Percentiles rank a stretch among this genome's conserved stretches.
phyloP scores from a whole-genome alignment of 495 filamentous ascomycete genomes.

The Lepidopterella palustris region DNA sequence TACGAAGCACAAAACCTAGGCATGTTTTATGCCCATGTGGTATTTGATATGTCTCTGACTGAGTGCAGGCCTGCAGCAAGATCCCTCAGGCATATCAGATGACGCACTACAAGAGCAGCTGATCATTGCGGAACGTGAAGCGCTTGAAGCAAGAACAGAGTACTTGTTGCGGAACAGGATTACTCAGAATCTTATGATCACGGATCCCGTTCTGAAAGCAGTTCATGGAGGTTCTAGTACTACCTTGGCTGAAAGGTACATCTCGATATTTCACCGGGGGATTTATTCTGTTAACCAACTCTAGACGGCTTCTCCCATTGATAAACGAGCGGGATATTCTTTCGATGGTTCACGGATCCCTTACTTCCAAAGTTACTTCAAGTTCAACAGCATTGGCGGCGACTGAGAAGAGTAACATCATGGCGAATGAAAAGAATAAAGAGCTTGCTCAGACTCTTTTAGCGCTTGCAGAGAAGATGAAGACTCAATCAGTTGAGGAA shows the following conservation, averaged over 20 bases:
- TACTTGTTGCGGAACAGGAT: conserved; percentile 62
- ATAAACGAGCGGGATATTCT: conserved; percentile 62
- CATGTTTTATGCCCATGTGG: conserved; percentile 1
- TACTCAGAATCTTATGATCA: conserved; percentile 58
- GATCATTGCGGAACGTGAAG: conserved; percentile 52
- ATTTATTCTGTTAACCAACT: neutral
- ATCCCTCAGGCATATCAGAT: conserved; percentile 23
- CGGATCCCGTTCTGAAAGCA: conserved; percentile 68
- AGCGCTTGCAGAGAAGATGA: conserved; percentile 51
- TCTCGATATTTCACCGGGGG: neutral
- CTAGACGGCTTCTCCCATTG: conserved; percentile 57
- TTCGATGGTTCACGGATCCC: conserved; percentile 52
- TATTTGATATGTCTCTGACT: conserved; percentile 2
- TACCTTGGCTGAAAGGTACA: conserved; percentile 62
- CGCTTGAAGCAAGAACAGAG: conserved; percentile 60
- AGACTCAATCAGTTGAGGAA: conserved; percentile 45
- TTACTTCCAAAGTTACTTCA: conserved; percentile 46
- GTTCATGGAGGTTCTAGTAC: conserved; percentile 61
- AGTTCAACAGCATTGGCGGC: conserved; percentile 45
- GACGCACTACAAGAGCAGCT: conserved; percentile 43
- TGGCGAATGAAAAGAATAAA: conserved; percentile 52
- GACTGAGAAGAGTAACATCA: conserved; percentile 51
- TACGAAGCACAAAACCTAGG: conserved; percentile 47
- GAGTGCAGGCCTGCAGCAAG: conserved; percentile 13
- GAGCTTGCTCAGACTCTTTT: conserved; percentile 55